Evolutionary conservation across 2,329 filamentous ascomycete genomes (phyloP).

Genomic region (Cercospora beticola): DNA sequence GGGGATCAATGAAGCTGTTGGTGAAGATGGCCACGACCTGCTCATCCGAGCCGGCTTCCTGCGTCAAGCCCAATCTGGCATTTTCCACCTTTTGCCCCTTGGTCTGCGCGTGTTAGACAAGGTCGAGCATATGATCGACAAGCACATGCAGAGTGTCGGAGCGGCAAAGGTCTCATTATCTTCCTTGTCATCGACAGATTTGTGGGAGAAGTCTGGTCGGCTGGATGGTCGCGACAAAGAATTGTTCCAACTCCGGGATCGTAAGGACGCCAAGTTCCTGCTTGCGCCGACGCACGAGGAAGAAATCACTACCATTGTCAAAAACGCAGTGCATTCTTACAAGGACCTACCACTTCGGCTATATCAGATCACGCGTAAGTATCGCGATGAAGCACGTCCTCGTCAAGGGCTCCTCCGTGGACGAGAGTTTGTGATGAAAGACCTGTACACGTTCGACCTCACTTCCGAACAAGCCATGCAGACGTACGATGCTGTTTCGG

Average conservation of each 20-base stretch:
- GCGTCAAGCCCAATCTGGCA: constrained; percentile 74
- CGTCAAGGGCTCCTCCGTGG: constrained; percentile 83
- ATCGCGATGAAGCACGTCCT: constrained; percentile 86
- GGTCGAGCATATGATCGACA: constrained; percentile 79
- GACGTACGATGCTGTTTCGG: constrained; percentile 74
- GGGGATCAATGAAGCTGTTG: constrained; percentile 52
- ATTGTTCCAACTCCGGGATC: constrained; percentile 78
- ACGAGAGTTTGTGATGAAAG: constrained; percentile 96
- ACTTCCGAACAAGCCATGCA: constrained; percentile 66
- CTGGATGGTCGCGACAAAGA: constrained; percentile 56
- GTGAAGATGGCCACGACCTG: constrained; percentile 48
- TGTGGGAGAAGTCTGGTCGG: constrained; percentile 84
- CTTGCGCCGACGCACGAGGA: constrained; percentile 95
- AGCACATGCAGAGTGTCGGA: constrained; percentile 74
- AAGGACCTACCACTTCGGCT: constrained; percentile 81
- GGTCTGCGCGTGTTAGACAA: constrained; percentile 87
- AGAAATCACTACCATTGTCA: constrained; percentile 83
- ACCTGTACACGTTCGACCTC: constrained; percentile 91
- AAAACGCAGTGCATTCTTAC: constrained; percentile 72
- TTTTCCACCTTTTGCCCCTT: constrained; percentile 88
- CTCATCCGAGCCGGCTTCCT: constrained; percentile 49
- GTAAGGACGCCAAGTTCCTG: constrained; percentile 71
- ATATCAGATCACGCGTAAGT: constrained; percentile 93
- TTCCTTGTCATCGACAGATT: constrained; percentile 75
- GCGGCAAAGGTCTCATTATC: constrained; percentile 82